Conservation (phyloP, 1,284 basidiomycete genomes). For the Ustilago sp. region DNA sequence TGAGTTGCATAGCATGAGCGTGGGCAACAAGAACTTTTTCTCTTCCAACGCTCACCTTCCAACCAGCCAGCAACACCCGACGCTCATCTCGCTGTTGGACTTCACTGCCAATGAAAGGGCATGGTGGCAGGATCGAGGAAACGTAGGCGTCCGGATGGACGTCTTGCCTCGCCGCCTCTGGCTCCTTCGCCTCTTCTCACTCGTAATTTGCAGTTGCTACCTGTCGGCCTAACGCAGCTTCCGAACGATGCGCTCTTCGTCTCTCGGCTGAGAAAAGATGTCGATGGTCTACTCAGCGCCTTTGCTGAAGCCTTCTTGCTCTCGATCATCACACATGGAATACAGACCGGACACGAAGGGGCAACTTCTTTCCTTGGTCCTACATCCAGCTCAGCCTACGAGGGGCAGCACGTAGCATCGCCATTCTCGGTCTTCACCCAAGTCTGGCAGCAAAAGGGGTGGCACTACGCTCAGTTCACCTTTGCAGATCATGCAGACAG, state of each 20-base stretch:
- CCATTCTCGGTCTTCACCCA: slow-evolving; percentile 34
- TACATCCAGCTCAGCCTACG: background rate
- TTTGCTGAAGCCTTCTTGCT: slow-evolving; percentile 32
- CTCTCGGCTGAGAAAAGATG: slow-evolving; percentile 21
- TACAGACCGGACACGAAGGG: no score
- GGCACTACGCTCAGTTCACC: slow-evolving; percentile 43
- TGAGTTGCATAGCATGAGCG: background rate
- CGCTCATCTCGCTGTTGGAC: background rate
- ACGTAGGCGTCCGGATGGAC: slow-evolving; percentile 36
- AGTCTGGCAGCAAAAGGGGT: slow-evolving; percentile 32
- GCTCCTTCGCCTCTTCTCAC: slow-evolving; percentile 34
- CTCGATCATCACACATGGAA: background rate
- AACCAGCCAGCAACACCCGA: background rate
- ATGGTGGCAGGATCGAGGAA: slow-evolving; percentile 43
- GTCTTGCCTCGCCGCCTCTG: slow-evolving; percentile 37
- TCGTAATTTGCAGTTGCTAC: slow-evolving; percentile 40
- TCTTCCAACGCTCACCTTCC: background rate
- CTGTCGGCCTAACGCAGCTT: slow-evolving; percentile 40
- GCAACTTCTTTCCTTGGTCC: background rate
- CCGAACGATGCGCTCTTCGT: slow-evolving; percentile 38
- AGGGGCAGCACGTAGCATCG: slow-evolving; percentile 10
- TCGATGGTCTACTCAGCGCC: slow-evolving; percentile 27
- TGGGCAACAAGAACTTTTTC: background rate
- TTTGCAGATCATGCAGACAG: slow-evolving; percentile 45
- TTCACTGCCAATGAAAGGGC: slow-evolving; percentile 1